Conservation (phyloP, 1,284 basidiomycete species). For the Rhodofomes roseus region DNA sequence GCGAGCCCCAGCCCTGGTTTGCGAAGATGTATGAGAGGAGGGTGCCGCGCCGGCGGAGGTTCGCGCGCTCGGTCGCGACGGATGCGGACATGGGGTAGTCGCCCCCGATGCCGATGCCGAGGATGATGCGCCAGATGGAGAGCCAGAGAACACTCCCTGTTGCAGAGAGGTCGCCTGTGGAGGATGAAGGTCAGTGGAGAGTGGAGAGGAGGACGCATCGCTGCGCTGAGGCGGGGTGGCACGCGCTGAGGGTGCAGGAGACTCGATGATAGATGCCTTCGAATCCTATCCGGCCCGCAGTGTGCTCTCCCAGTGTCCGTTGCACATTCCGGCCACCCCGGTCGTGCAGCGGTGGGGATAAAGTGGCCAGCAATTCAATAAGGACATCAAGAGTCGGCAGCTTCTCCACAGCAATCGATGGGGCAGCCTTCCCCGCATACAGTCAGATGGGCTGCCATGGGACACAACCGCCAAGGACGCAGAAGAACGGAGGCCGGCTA, state of each 20-base stretch:
- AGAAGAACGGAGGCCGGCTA: neutral
- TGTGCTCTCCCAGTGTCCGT: too few relatives aligned
- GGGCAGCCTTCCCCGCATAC: too few relatives aligned
- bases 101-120: constrained; percentile 76
- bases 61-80: constrained; percentile 68
- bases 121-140: constrained; percentile 62
- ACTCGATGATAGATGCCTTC: too few relatives aligned
- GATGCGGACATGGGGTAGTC: constrained; percentile 81
- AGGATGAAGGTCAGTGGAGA: neutral
- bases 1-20: constrained; percentile 74
- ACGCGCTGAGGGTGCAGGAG: too few relatives aligned
- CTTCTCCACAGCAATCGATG: too few relatives aligned
- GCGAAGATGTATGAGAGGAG: constrained; percentile 75
- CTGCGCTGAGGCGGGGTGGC: too few relatives aligned
- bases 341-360: too few relatives aligned
- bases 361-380: too few relatives aligned
- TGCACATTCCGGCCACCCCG: too few relatives aligned
- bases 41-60: constrained; percentile 67
- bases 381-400: too few relatives aligned
- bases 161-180: constrained; percentile 38
- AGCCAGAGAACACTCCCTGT: constrained; percentile 55
- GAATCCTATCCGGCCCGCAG: too few relatives aligned
- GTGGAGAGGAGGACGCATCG: neutral
- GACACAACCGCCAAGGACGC: neutral
- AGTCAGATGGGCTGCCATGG: neutral